Evolutionary conservation across 768 basidiomycete genomes (phyloP).

Genomic region (Mycena leptocephala): DNA sequence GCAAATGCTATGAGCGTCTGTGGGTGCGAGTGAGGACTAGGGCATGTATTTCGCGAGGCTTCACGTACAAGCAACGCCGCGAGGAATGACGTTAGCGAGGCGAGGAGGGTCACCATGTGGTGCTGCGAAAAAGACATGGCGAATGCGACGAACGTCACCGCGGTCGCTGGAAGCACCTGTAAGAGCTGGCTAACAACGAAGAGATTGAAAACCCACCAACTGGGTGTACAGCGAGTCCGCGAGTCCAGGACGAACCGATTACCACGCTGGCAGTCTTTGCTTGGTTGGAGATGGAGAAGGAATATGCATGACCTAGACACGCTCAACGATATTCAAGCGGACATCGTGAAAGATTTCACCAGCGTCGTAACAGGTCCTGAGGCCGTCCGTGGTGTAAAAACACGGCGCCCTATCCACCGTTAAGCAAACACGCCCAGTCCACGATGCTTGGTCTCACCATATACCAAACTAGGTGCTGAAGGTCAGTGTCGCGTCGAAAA

Average conservation of each 20-base stretch:
- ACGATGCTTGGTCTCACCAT: constrained; percentile 64
- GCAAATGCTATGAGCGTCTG: constrained; percentile 79
- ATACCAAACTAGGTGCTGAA: constrained; percentile 72
- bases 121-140: constrained; percentile 75
- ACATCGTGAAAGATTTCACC: constrained; percentile 50
- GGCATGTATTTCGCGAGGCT: neutral
- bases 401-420: constrained; percentile 72
- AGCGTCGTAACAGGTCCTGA: constrained; percentile 64
- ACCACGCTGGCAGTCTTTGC: constrained; percentile 54
- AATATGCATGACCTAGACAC: constrained; percentile 70
- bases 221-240: constrained; percentile 82
- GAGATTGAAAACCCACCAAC: constrained; percentile 67
- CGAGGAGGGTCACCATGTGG: constrained; percentile 70
- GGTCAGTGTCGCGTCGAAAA: constrained; percentile 17
- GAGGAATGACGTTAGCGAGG: constrained; percentile 79
- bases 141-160: constrained; percentile 76
- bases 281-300: constrained; percentile 57
- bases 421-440: constrained; percentile 7
- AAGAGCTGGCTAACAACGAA: neutral
- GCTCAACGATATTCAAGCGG: neutral
- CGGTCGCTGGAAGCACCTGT: constrained; percentile 56
- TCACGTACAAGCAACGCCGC: constrained; percentile 66
- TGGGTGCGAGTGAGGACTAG: neutral
- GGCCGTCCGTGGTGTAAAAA: constrained; percentile 60
- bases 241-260: constrained; percentile 77